These are phyloP conservation scores for Penicillium chermesinum DNA, from an alignment of 495 filamentous ascomycete genomes.

Conservation along the genomic window DNA sequence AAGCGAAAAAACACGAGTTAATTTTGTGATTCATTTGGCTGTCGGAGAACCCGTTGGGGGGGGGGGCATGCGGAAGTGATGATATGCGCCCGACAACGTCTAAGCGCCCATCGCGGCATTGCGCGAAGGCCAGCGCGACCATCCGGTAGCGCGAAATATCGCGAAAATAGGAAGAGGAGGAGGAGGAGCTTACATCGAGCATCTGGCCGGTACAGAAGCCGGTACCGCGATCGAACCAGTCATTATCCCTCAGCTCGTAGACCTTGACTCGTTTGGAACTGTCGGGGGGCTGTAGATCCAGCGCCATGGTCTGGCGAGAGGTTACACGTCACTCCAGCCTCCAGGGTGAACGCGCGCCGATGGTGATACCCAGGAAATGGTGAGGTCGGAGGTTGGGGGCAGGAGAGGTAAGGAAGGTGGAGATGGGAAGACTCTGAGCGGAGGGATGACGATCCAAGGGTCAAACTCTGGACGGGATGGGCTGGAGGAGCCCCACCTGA, in stretches of 20 bases:
- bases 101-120: background rate
- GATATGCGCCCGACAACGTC: background rate
- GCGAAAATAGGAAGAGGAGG: conserved; percentile 1
- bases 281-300: conserved; percentile 73
- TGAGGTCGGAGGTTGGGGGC: conserved; percentile 5
- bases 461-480: conserved; percentile 3
- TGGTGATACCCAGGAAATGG: conserved; percentile 23
- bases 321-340: conserved; percentile 41
- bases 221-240: conserved; percentile 97
- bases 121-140: background rate
- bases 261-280: conserved; percentile 98
- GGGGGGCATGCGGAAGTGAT: conserved; percentile 2
- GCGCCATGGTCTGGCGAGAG: conserved; percentile 64
- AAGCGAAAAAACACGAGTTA: conserved; percentile 3
- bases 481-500: conserved; percentile 17
- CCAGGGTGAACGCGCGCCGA: conserved; percentile 36
- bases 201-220: conserved; percentile 86
- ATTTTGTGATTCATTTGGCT: background rate
- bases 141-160: background rate
- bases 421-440: conserved; percentile 12
- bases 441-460: conserved; percentile 27
- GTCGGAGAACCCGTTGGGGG: background rate
- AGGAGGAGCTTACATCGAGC: conserved; percentile 58
- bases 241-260: conserved; percentile 95
- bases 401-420: background rate